Base-by-base conservation (phyloP, 345 rosid species). In the Aethionema arabicum region DNA sequence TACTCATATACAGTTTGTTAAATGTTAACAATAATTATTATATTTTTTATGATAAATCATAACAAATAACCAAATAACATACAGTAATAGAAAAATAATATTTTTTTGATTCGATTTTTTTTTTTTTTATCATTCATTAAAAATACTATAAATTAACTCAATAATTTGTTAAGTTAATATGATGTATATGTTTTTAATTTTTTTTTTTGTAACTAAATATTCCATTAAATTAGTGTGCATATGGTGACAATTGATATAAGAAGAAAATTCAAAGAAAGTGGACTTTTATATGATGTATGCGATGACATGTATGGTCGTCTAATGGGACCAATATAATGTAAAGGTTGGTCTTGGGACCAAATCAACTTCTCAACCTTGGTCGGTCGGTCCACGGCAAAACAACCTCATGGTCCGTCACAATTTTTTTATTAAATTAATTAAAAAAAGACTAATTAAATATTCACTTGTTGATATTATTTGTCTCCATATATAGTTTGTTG, bases 331-430 rank as follows among this genome's bases (percentile, higher is more conserved):
- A 39, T 57, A n/a, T 36, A 21, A 67, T 42, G 58, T 16, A 58
- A 48, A 35, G 70, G 30, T 66, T 57, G 63, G 64, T 66, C 11
- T 56, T 16, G 5, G 40, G 58, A 67, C 64, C 42, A 57, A 49
- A 57, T 58, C 58, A 67, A 48, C 29, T 21, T 21, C 43, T 49
- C 40, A 5, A 11, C 31, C 4, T 21, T 40, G 65, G 58, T 57
- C 71, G 71, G 71, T 49, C 42, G 71, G 45, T 67, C 7, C 59
- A 58, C 65, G 21, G 59, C 59, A 67, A 3, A 10, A 49, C 50
- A 41, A 33, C 35, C 59, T 67, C 37, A 3, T n/a, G 10, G 6
- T 21, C 32, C 44, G 58, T 58, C 44, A 58, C 44, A 12, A 13
- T n/a, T n/a, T n/a, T n/a, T n/a, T n/a, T 32, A 31, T 57, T 41